Base-by-base conservation (phyloP, 345 rosid genomes). In the Kernera saxatilis region DNA sequence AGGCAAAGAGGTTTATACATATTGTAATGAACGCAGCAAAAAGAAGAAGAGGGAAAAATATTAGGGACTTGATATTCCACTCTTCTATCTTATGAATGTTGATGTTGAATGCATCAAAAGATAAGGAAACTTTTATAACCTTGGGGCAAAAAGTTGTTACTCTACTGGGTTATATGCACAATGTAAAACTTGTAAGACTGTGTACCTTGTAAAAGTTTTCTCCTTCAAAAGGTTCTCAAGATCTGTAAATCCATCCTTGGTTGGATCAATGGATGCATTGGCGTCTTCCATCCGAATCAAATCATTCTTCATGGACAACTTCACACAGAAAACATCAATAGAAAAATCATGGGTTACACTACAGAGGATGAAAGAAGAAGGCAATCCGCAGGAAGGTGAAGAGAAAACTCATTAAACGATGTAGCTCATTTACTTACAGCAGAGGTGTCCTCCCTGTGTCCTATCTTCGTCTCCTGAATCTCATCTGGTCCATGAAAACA, bases 141-240 rank as follows among this genome's bases (percentile, higher is more conserved):
- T 32, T 11, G 17, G 52, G 19, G 45, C 21, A 5, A 21, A 37
- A 7, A 26, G 3, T 49, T 35, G 18, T 5, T 60, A 67, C 41
- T 53, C 58, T 62, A 43, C 11, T 32, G 4, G 29, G 18, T 50
- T 67, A n/a, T 57, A 40, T n/a, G 37, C 4, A 65, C 64, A 36
- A 27, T 14, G 22, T 13, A 30, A 57, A 58, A 33, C 40, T 32
- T 19, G 21, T 26, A 53, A 44, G 35, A 70, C 12, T 17, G 50
- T 57, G 39, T 57, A 71, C 99, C 93, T 89, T 43, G 95, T 83
- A 75, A 89, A 94, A 14, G 86, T 89, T 76, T 88, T 84, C 78
- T 83, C 89, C 79, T 80, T 87, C 52, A 94, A 70, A 6, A 76
- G 46, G 12, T 70, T 63, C 75, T 76, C 79, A 64, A 76, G 71